A percentile compares a stretch with the other conserved stretches of the same genome.
These are phyloP conservation scores for Trifolium repens DNA, from an alignment of 306 rosid genomes.

Conservation along the genomic window DNA sequence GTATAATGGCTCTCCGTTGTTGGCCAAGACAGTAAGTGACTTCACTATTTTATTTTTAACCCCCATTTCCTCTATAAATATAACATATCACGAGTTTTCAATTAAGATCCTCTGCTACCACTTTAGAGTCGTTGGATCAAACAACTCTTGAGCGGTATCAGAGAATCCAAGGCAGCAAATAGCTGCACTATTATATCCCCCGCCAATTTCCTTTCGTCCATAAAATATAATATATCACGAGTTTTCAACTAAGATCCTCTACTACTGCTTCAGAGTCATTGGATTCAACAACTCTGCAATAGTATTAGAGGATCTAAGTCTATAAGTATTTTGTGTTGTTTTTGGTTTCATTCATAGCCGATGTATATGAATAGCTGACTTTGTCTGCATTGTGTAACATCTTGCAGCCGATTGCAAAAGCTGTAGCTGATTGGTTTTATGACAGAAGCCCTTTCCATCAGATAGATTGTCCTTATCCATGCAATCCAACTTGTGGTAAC, in stretches of 20 bases:
- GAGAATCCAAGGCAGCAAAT: conserved; percentile 48
- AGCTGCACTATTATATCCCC: neutral
- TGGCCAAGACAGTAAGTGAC: conserved; percentile 63
- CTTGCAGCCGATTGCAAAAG: conserved; percentile 78
- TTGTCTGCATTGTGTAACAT: conserved; percentile 18
- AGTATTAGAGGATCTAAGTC: neutral
- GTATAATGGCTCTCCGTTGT: conserved; percentile 65
- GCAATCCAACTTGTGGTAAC: conserved; percentile 90
- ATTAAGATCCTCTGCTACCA: neutral
- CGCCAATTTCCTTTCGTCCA: neutral
- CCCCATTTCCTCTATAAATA: neutral
- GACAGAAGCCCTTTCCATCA: conserved; percentile 65
- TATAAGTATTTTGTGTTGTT: neutral
- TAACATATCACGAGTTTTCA: neutral
- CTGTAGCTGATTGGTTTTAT: conserved; percentile 88
- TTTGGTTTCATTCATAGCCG: neutral
- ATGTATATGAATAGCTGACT: conserved; percentile 10
- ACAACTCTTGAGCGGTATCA: neutral
- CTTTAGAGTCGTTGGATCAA: neutral
- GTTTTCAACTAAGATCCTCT: neutral
- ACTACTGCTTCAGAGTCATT: neutral
- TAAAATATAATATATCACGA: neutral
- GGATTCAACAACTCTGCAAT: neutral
- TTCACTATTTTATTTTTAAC: neutral
- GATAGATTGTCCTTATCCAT: conserved; percentile 88